Percentiles rank a stretch among this genome's conserved stretches.
Conservation (phyloP, 495 filamentous ascomycete species). For the Talaromyces proteolyticus region DNA sequence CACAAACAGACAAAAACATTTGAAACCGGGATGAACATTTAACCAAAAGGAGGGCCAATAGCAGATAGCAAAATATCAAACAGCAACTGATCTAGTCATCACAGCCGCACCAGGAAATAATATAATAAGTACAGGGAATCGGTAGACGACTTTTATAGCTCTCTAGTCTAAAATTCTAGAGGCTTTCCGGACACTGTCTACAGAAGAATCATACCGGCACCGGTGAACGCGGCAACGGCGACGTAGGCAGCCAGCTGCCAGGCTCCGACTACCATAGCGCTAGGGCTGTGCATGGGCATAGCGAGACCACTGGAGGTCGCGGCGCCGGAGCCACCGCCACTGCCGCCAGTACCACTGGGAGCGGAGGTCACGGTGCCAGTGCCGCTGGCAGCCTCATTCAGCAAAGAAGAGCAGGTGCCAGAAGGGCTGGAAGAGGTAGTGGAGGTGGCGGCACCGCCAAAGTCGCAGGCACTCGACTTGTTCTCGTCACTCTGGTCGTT, state of each 20-base stretch:
- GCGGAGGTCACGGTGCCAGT: constrained; percentile 29
- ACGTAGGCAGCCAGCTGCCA: constrained; percentile 64
- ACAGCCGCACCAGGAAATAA: too few species aligned
- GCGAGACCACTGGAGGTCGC: constrained; percentile 11
- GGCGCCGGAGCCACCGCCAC: constrained; percentile 34
- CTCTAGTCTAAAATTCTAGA: too few species aligned
- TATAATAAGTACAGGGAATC: too few species aligned
- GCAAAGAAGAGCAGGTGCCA: constrained; percentile 46
- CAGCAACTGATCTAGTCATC: too few species aligned
- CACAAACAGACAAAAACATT: too few species aligned
- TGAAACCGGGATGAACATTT: too few species aligned
- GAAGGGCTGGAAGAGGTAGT: constrained; percentile 40
- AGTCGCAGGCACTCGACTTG: constrained; percentile 62
- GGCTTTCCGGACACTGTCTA: constrained; percentile 38
- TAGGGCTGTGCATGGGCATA: constrained; percentile 9
- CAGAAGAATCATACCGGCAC: constrained; percentile 70
- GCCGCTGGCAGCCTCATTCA: constrained; percentile 27
- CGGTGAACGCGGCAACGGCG: constrained; percentile 58
- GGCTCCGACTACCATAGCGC: constrained; percentile 52
- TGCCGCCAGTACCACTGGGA: constrained; percentile 31
- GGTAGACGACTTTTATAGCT: too few species aligned
- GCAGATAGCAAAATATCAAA: too few species aligned
- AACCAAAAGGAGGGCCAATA: too few species aligned
- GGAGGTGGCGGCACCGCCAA: constrained; percentile 58
- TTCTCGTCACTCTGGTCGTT: constrained; percentile 43